These are phyloP conservation scores for Alternaria sp. DNA, from an alignment of 2,329 filamentous ascomycete species.

Conservation along the genomic window DNA sequence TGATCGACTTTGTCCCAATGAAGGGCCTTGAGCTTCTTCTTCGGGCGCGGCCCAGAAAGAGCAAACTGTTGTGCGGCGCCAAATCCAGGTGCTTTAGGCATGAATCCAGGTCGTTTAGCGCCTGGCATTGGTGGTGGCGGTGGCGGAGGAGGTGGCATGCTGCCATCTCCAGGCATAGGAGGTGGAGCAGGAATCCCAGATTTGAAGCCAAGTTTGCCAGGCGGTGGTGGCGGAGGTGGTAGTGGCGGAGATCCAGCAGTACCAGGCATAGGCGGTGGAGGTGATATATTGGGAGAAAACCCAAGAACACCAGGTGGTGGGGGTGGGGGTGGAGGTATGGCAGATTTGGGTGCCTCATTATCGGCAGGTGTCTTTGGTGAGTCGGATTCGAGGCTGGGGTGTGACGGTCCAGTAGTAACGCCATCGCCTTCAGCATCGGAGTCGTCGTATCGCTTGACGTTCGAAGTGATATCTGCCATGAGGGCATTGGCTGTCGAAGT, in stretches of 20 bases:
- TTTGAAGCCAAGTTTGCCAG: constrained; percentile 55
- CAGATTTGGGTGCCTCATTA: constrained; percentile 52
- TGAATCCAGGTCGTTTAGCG: constrained; percentile 72
- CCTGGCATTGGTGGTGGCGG: constrained; percentile 68
- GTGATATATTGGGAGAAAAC: constrained; percentile 51
- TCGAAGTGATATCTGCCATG: constrained; percentile 75
- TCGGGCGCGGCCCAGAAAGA: constrained; percentile 83
- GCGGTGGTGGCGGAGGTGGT: constrained; percentile 59
- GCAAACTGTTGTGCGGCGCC: constrained; percentile 67
- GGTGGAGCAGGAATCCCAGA: constrained; percentile 57
- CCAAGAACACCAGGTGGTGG: constrained; percentile 53
- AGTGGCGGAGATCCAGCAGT: constrained; percentile 59
- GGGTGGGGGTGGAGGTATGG: constrained; percentile 58
- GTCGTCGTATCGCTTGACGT: constrained; percentile 75
- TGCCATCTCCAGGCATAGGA: constrained; percentile 59
- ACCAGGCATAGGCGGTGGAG: constrained; percentile 59
- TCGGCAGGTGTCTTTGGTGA: constrained; percentile 73
- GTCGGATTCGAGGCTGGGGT: constrained; percentile 76
- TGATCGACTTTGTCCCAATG: constrained; percentile 99
- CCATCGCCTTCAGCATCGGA: constrained; percentile 77
- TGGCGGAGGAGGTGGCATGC: constrained; percentile 62
- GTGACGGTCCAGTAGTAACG: constrained; percentile 76
- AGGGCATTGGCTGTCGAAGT: constrained; percentile 71
- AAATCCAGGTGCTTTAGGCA: constrained; percentile 67
- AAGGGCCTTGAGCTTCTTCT: constrained; percentile 99